Conservation (phyloP, 2,329 filamentous ascomycete species). For the Fusarium odoratissimum region DNA sequence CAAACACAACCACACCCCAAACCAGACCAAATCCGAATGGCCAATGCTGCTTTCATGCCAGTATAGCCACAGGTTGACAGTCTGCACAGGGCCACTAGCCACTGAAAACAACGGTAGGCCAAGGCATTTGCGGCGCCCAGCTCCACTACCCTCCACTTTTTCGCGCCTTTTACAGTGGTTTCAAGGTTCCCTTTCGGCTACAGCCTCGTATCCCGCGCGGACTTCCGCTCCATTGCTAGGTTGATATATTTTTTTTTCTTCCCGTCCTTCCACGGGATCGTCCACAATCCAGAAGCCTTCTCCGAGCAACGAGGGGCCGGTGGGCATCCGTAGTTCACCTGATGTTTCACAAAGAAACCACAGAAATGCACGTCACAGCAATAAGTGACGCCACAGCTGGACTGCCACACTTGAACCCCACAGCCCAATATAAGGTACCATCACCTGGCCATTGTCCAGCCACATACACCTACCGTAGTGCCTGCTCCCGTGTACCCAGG, state of each 20-base stretch:
- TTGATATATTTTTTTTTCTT: constrained; percentile 9
- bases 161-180: constrained; percentile 41
- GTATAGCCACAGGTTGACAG: constrained; percentile 37
- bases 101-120: constrained; percentile 28
- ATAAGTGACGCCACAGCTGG: constrained; percentile 10
- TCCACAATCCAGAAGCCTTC: constrained; percentile 11
- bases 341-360: not conserved
- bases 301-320: constrained; percentile 37
- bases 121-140: constrained; percentile 28
- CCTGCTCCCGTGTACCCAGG: not conserved
- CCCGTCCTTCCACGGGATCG: not conserved
- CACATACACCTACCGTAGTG: not conserved
- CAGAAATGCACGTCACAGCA: constrained; percentile 28
- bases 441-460: not conserved
- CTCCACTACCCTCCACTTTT: constrained; percentile 44
- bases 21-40: constrained; percentile 36
- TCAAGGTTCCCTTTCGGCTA: constrained; percentile 37
- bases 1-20: constrained; percentile 12
- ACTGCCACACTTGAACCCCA: not conserved
- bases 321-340: constrained; percentile 21
- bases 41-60: constrained; percentile 36
- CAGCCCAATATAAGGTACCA: not conserved
- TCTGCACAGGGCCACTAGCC: constrained; percentile 34
- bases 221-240: constrained; percentile 34
- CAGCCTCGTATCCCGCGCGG: constrained; percentile 48